Base-by-base conservation (phyloP, 78 protist species). In the Dictyostelium capitatum region DNA sequence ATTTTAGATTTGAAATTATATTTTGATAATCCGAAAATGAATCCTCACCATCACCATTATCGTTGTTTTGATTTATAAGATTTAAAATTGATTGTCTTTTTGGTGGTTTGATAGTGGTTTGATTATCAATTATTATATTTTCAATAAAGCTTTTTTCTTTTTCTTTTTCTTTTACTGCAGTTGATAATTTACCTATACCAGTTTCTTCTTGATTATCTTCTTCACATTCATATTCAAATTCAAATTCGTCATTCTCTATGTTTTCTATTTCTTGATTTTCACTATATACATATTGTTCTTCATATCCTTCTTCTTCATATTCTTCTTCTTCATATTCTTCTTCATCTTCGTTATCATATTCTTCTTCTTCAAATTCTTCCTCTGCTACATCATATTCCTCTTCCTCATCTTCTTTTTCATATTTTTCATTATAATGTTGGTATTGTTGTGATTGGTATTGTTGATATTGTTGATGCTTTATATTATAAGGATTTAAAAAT, bases 401-500 rank as follows among this genome's bases (percentile, higher is more conserved):
- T 15, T 57, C 19, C 20, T 57, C 65, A 57, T 57, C 7, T 57
- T 57, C 65, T 15, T 57, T n/a, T 10, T 65, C 1, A 14, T 65
- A 10, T 23, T 14, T 2, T 64, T 64, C 47, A 23, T 64, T 25
- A 32, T 67, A 17, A 2, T 67, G 48, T 3, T 28, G 20, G 4
- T 65, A 0, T 3, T 65, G 48, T 4, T 67, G 75, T 10, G 25
- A 37, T 1, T 62, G 41, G 10, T 62, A 14, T 6, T 23, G 10
- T 56, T 11, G 64, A 19, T 56, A 20, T 56, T 11, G 8, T 3
- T 56, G 6, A 19, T 56, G 28, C n/a, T n/a, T n/a, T n/a, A n/a
- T n/a, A n/a, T n/a, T n/a, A n/a, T n/a, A n/a, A n/a, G n/a, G 75
- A 32, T 67, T 67, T 67, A 67, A 67, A 67, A 67, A 67, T 67